Evolutionary conservation across 768 basidiomycete species (phyloP).

Genomic region (Mycena maculata): DNA sequence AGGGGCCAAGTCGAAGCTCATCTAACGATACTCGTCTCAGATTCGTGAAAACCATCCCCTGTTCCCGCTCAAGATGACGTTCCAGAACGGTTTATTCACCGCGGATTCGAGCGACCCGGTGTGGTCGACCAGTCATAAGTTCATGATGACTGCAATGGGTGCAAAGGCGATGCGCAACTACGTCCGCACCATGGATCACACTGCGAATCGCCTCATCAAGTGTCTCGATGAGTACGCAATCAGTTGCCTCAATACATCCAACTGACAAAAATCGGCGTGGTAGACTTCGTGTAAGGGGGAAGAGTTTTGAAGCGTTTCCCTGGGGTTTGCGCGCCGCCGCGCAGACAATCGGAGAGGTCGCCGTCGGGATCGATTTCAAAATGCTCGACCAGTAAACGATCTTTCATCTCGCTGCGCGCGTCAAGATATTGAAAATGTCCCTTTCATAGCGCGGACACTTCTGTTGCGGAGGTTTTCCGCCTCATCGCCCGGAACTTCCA

Average conservation of each 20-base stretch:
- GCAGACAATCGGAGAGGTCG: slow-evolving; percentile 32
- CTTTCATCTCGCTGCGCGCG: too few species aligned
- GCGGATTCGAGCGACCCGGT: slow-evolving; percentile 26
- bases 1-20: too few species aligned
- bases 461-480: slow-evolving; percentile 13
- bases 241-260: neutral
- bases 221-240: slow-evolving; percentile 21
- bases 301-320: slow-evolving; percentile 17
- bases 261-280: neutral
- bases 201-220: slow-evolving; percentile 15
- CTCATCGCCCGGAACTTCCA: slow-evolving; percentile 4
- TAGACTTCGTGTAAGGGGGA: slow-evolving; percentile 11
- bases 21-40: neutral
- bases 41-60: slow-evolving; percentile 29
- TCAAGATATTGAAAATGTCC: too few species aligned
- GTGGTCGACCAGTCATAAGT: slow-evolving; percentile 31
- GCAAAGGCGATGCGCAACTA: slow-evolving; percentile 31
- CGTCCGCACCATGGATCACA: slow-evolving; percentile 27
- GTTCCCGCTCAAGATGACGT: slow-evolving; percentile 19
- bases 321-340: slow-evolving; percentile 29
- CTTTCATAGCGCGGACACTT: slow-evolving; percentile 3
- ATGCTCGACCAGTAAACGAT: slow-evolving; percentile 25
- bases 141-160: slow-evolving; percentile 36
- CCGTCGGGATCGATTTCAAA: slow-evolving; percentile 18
- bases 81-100: slow-evolving; percentile 32